A percentile compares a stretch with the other conserved stretches of the same genome.
phyloP scores from a whole-genome alignment of 202 grass and related monocot genomes.

The Hordeum pubiflorum region DNA sequence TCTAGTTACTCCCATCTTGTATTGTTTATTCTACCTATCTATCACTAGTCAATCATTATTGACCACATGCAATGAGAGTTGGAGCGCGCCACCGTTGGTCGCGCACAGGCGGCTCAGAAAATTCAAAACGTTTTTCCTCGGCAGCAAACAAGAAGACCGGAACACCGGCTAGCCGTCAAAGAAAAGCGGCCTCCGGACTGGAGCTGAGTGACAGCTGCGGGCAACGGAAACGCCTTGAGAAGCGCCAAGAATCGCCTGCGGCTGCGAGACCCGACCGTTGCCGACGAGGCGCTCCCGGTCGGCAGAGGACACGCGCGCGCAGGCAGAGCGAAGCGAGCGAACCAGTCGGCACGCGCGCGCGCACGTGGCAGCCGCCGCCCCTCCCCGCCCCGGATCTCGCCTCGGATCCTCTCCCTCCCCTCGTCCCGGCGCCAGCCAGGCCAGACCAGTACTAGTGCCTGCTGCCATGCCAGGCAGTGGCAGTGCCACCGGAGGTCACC shows the following conservation, averaged over 20 bases:
- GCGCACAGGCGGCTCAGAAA: too few species aligned
- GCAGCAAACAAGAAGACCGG: background rate
- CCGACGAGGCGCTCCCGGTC: background rate
- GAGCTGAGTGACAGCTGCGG: background rate
- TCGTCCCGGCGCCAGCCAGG: background rate
- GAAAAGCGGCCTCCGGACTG: background rate
- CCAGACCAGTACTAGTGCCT: too few species aligned
- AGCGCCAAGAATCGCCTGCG: background rate
- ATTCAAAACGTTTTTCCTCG: background rate
- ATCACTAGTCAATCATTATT: too few species aligned
- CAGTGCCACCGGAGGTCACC: background rate
- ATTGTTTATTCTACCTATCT: too few species aligned
- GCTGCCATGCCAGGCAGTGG: background rate
- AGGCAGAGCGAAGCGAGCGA: too few species aligned
- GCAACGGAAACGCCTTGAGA: background rate
- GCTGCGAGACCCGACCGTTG: background rate
- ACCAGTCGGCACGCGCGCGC: background rate
- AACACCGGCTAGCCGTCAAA: too few species aligned
- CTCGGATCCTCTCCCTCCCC: background rate
- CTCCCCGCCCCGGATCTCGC: background rate
- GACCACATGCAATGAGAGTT: too few species aligned
- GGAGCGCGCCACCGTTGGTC: too few species aligned
- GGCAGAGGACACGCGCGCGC: background rate
- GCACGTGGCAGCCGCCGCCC: background rate
- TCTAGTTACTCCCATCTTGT: too few species aligned